These are phyloP conservation scores for Funneliformis caledonium DNA, from an alignment of 371 early-diverging fungal genomes.

Conservation along the genomic window DNA sequence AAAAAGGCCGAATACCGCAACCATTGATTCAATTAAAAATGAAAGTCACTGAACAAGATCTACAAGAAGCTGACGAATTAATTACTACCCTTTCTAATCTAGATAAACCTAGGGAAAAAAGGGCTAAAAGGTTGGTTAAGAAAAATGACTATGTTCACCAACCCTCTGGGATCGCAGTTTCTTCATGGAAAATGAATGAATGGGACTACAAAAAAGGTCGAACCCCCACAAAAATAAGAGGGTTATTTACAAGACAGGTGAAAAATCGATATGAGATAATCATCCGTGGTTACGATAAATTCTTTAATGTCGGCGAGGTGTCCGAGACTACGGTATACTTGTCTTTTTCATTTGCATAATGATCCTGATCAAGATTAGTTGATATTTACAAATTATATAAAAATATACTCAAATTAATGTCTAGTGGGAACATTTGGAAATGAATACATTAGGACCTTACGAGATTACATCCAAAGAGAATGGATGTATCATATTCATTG, in stretches of 20 bases:
- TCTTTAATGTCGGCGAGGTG: conserved; percentile 83
- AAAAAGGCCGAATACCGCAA: neutral
- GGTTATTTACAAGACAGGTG: conserved; percentile 69
- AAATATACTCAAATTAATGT: neutral
- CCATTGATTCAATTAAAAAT: neutral
- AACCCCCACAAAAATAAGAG: conserved; percentile 81
- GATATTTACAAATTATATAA: too few species aligned
- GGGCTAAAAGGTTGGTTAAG: neutral
- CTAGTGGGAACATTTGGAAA: conserved; percentile 62
- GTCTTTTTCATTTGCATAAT: neutral
- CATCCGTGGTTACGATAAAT: conserved; percentile 94
- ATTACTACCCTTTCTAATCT: neutral
- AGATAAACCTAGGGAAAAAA: neutral
- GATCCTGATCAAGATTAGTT: neutral
- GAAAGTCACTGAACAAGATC: neutral
- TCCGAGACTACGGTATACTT: conserved; percentile 52
- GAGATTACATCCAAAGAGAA: conserved; percentile 95
- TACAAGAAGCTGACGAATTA: neutral
- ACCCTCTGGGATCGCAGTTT: conserved; percentile 32
- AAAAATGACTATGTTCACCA: neutral
- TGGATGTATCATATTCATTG: conserved; percentile 91
- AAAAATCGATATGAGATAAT: conserved; percentile 56
- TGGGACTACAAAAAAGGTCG: conserved; percentile 47
- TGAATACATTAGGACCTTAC: conserved; percentile 80
- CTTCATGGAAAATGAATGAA: conserved; percentile 69